phyloP scores from a whole-genome alignment of 2,329 filamentous ascomycete genomes.

The Blastomyces emzantsi region DNA sequence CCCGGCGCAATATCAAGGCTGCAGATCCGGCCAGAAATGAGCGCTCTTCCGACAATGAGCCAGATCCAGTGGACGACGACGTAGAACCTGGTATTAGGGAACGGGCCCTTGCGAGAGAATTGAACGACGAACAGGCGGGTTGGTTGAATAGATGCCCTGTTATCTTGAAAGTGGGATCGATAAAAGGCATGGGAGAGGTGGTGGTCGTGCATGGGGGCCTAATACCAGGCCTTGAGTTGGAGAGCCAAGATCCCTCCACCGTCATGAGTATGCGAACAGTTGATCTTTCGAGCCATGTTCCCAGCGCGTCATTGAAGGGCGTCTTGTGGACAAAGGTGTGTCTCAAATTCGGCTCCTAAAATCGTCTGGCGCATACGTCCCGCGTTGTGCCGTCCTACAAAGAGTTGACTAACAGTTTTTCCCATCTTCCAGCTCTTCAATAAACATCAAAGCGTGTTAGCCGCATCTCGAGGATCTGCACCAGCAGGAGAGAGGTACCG shows the following conservation, averaged over 20 bases:
- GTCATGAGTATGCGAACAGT: slow-evolving; percentile 92
- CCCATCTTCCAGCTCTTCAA: slow-evolving; percentile 40
- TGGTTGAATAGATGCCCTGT: slow-evolving; percentile 67
- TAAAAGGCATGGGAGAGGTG: slow-evolving; percentile 54
- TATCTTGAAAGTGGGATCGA: slow-evolving; percentile 62
- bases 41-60: not conserved
- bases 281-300: slow-evolving; percentile 52
- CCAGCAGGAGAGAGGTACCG: slow-evolving; percentile 11
- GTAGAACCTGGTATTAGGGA: slow-evolving; percentile 32
- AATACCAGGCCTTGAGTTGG: slow-evolving; percentile 62
- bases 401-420: not conserved
- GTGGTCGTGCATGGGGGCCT: slow-evolving; percentile 80
- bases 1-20: slow-evolving; percentile 41
- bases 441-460: slow-evolving; percentile 30
- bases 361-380: not conserved
- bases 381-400: not conserved
- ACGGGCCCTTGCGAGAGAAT: slow-evolving; percentile 48
- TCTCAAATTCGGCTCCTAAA: slow-evolving; percentile 3
- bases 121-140: slow-evolving; percentile 51
- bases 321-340: slow-evolving; percentile 56
- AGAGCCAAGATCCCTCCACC: slow-evolving; percentile 64
- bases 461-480: slow-evolving; percentile 15
- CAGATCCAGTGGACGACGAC: slow-evolving; percentile 22
- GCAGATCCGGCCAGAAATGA: not conserved
- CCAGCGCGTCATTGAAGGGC: slow-evolving; percentile 45